These are phyloP conservation scores for Amphicarpaea edgeworthii DNA, from an alignment of 306 rosid species.

Conservation along the genomic window DNA sequence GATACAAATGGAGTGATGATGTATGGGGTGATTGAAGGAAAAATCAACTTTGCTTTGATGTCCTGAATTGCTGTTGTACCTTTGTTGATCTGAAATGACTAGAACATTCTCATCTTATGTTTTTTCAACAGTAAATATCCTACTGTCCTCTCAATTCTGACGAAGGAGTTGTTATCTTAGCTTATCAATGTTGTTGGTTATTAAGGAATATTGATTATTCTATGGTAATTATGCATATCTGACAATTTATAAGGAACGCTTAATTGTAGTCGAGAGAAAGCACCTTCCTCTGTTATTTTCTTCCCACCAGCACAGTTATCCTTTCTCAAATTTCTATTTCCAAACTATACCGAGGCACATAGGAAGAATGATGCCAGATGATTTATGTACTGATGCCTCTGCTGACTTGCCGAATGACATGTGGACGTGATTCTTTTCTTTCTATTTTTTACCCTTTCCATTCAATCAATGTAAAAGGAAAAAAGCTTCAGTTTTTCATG, in stretches of 20 bases:
- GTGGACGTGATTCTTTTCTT: too few relatives aligned
- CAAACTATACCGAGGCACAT: too few relatives aligned
- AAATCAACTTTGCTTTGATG: neutral
- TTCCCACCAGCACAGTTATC: neutral
- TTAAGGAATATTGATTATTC: neutral
- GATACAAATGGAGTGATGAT: conserved; percentile 9
- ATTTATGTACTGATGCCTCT: too few relatives aligned
- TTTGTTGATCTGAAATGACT: neutral
- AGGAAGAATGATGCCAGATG: too few relatives aligned
- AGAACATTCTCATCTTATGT: neutral
- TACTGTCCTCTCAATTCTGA: neutral
- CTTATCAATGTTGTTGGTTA: neutral
- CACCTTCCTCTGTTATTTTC: neutral
- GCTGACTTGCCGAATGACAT: too few relatives aligned
- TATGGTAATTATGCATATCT: neutral
- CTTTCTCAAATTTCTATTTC: neutral
- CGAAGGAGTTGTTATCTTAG: neutral
- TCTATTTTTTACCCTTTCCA: too few relatives aligned
- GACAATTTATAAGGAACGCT: neutral
- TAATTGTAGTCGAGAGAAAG: neutral
- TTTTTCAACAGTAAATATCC: conserved; percentile 1
- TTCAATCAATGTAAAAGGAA: too few relatives aligned
- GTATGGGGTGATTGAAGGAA: conserved; percentile 9
- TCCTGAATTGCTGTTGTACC: neutral
- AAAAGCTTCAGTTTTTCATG: too few relatives aligned